These are phyloP conservation scores for Mycena venus DNA, from an alignment of 768 basidiomycete genomes.

Conservation along the genomic window DNA sequence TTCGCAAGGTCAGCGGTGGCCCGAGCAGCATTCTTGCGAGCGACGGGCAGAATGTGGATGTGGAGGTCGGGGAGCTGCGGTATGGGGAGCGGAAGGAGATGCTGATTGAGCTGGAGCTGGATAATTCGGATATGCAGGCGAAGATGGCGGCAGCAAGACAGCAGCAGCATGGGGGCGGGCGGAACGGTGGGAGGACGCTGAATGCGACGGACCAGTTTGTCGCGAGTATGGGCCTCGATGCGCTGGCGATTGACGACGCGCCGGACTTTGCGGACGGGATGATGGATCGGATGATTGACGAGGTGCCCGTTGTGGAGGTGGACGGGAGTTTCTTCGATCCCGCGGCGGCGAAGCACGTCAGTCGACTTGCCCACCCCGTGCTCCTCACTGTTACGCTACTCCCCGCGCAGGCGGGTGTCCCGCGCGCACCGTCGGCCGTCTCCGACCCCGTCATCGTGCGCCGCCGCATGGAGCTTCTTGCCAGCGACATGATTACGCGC, in stretches of 20 bases:
- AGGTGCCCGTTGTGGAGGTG: conserved; percentile 96
- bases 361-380: conserved; percentile 92
- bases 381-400: conserved; percentile 94
- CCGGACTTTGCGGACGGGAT: conserved; percentile 87
- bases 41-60: conserved; percentile 96
- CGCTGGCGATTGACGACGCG: conserved; percentile 78
- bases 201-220: conserved; percentile 94
- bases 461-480: conserved; percentile 95
- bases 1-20: conserved; percentile 94
- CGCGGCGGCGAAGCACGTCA: conserved; percentile 83
- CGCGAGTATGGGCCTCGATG: conserved; percentile 85
- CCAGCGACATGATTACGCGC: conserved; percentile 97
- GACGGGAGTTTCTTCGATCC: conserved; percentile 97
- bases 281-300: conserved; percentile 98
- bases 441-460: conserved; percentile 94
- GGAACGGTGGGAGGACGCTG: conserved; percentile 51
- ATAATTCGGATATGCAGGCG: conserved; percentile 73
- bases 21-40: conserved; percentile 87
- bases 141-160: conserved; percentile 44
- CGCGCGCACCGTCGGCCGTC: conserved; percentile 59
- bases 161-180: conserved; percentile 28
- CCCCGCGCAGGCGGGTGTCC: conserved; percentile 60
- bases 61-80: conserved; percentile 93
- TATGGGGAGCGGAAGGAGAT: conserved; percentile 99
- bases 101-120: conserved; percentile 94